Evolutionary conservation across 371 early-diverging fungal genomes (phyloP), one percentile per base, ranked within the genome.

Genomic region (Mucor sp.): DNA sequence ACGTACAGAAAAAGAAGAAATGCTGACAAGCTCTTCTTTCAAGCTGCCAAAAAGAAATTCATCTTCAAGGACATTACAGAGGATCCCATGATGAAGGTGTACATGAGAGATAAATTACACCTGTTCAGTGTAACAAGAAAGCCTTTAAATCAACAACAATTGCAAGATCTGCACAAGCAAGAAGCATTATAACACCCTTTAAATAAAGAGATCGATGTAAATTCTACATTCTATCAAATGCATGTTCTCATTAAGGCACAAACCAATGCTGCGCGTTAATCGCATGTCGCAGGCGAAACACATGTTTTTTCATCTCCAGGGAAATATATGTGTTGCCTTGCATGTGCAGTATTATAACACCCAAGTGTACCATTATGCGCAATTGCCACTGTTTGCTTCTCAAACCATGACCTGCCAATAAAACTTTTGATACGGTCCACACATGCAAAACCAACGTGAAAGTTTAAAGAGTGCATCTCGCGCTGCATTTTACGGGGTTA

Each of bases 21-120:
- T 41, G 84, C 82, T 7, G 82, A 84, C 41, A 81, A 81, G 44
- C 67, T 80, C 25, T 84, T 84, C 65, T 84, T 84, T 55, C 72
- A 68, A 28, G 59, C 81, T 68, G 76, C 79, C 50, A 69, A 69
- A 67, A 84, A 81, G 60, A 62, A 76, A 32, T 84, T 84, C 50
- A 63, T 57, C 21, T 48, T 81, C 23, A 65, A 39, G 7, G 80
- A 81, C 53, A 69, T 78, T 53, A 50, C 47, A 48, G 81, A 81
- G 17, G 76, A 78, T 58, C 81, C 78, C 12, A 71, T 76, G 23
- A 47, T 68, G n/a, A 47, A 58, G 8, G 61, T 28, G 2, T 81
- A 81, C 50, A 28, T 23, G 12, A 71, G 44, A 55, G 44, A 69
- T 25, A 67, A 71, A 11, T 47, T 74, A 8, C 68, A 63, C 25